Evolutionary conservation across 306 rosid species (phyloP), one percentile per base, ranked within the genome.

Genomic region (Dalbergia cultrata): DNA sequence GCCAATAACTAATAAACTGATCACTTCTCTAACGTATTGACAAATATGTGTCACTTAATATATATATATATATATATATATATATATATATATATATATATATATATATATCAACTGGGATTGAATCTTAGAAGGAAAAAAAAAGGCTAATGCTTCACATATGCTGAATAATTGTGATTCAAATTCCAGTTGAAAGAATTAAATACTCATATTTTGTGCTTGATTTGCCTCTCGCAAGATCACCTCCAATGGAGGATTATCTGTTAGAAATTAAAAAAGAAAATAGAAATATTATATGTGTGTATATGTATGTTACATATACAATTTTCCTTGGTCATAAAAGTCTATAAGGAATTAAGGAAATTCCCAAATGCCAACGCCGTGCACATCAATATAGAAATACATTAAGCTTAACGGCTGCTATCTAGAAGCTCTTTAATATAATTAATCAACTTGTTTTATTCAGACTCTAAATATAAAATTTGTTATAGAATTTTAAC

Each of bases 341-440:
- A 58, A 60, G 35, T 80, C 72, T 13, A 67, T 80, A 81, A 63
- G 58, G 68, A 59, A 68, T 60, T 80, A 81, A 70, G 50, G 68
- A 59, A 68, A 80, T 61, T 75, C 71, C 70, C 33, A 53, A 52
- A 39, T 58, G 57, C 68, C 59, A 65, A 16, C 74, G 85, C 70
- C 88, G 88, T 85, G 81, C 54, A 44, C 61, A 61, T 73, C 12
- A 80, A 81, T 49, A 43, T 65, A 67, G 1, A 31, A 67, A 56
- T 71, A n/a, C 53, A 70, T 61, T 14, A 49, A 68, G 52, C 34
- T 11, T 59, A 14, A 13, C 17, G 39, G 67, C 83, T 67, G 45
- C 83, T 70, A 79, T 83, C 81, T 73, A 57, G 67, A 71, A 54
- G 75, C 59, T 43, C 33, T 33, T 53, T 57, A 14, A 19, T 72